Evolutionary conservation across 805 yeast genomes (phyloP), one percentile per base, ranked within the genome.

Genomic region (Ogataea parapolymorpha): DNA sequence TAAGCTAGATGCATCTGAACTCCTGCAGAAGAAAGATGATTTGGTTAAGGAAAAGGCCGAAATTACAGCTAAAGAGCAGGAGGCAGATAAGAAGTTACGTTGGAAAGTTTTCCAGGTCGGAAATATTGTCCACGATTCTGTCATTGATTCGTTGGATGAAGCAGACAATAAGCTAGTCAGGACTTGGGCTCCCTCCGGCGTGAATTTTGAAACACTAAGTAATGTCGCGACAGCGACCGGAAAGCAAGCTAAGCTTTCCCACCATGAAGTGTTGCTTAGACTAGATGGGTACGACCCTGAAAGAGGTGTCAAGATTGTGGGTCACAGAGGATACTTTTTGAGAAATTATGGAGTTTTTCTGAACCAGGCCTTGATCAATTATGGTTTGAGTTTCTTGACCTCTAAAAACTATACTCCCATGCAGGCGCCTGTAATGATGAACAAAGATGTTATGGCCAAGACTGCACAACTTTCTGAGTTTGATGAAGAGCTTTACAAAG

Each of bases 401-500:
- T 24, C 43, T 14, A 79, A 82, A 55, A 89, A 82, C 37, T 93
- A 88, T 74, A 73, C 74, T 41, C 95, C 98, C 49, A 75, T 93
- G 67, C 99, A 93, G 74, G 95, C 99, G 12, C 99, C 99, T 44
- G 96, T 91, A 32, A 93, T 93, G 99, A 88, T 93, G 96, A 93
- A 93, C 80, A 93, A 93, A 71, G 98, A 93, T 44, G 95, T 89
- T 43, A 93, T 93, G 99, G 98, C 98, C 55, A 90, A 87, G 71
- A 93, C 99, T 54, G 99, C 99, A 7, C 99, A 93, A 72, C 80
- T 93, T 65, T 89, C 97, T 26, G 90, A 93, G 62, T 93, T 93
- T 58, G 99, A 93, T 67, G 99, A 93, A 74, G 99, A 93, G 70
- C 76, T 93, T 59, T 93, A 93, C 74, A 93, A 93, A 71, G 98